These are phyloP conservation scores for Ophiostoma tasmaniense DNA, from an alignment of 2,329 filamentous ascomycete species.

Conservation along the genomic window DNA sequence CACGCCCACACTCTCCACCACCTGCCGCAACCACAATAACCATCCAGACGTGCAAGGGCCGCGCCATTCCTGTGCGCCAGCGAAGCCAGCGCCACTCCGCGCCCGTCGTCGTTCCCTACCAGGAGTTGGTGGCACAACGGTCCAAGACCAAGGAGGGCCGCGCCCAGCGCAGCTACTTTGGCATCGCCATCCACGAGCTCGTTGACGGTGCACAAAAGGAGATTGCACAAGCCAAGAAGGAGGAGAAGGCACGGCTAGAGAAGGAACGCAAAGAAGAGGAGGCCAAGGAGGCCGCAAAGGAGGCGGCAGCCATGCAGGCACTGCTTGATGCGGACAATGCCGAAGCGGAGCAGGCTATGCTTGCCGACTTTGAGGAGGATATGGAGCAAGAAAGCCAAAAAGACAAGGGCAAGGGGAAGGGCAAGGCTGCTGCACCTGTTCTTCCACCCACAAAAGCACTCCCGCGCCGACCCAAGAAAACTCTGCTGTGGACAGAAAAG, in stretches of 20 bases:
- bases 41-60: slow-evolving; percentile 46
- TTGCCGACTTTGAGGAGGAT: not conserved
- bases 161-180: slow-evolving; percentile 74
- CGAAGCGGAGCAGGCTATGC: not conserved
- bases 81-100: slow-evolving; percentile 33
- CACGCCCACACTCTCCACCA: not conserved
- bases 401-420: not conserved
- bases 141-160: slow-evolving; percentile 59
- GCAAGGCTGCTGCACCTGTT: not conserved
- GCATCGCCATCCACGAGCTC: slow-evolving; percentile 80
- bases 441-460: not conserved
- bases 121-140: slow-evolving; percentile 58
- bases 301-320: not conserved
- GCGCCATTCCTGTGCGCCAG: slow-evolving; percentile 45
- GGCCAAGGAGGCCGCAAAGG: slow-evolving; percentile 21
- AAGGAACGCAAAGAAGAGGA: slow-evolving; percentile 28
- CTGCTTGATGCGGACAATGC: not conserved
- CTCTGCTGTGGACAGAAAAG: slow-evolving; percentile 87
- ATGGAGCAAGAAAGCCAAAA: not conserved
- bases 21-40: not conserved
- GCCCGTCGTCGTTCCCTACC: slow-evolving; percentile 45
- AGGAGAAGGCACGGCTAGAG: slow-evolving; percentile 28
- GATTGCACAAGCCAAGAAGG: slow-evolving; percentile 35
- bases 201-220: slow-evolving; percentile 63
- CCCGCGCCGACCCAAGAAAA: slow-evolving; percentile 6